Base-by-base conservation (phyloP, 2,329 filamentous ascomycete genomes). In the Sodiomyces alkalinus region DNA sequence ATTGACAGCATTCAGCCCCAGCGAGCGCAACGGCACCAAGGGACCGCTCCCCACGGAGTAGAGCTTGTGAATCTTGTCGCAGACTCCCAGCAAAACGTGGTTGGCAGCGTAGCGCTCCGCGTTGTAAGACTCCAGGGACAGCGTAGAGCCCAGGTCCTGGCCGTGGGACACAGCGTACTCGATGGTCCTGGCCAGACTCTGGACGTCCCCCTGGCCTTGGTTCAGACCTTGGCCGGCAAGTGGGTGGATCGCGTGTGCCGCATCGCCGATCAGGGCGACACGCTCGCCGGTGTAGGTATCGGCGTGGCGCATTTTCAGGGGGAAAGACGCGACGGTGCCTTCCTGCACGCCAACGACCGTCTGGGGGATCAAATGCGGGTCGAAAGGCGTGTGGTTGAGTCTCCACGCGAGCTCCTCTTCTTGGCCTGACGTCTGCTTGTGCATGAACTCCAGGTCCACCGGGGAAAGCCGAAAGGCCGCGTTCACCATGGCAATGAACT, bases 201-300 rank as follows among this genome's bases (percentile, higher is more conserved):
- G 75, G 1, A 90, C 80, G 47, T 98, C 90, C 12, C 74, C 85
- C 37, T 96, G 77, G 2, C 90, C 90, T 43, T 92, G 80, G 47
- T 98, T 98, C 10, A 98, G 63, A 1, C 90, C 90, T 52, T 96
- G 90, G 1, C 90, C 90, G 2, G 83, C 90, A 4, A 98, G 74
- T 0, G 90, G 90, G 50, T 98, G 90, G 39, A 93, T 75, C 2
- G 86, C 92, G 50, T 98, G 90, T 6, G 90, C 90, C 2, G 90
- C 90, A 40, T 98, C 90, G 35, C 90, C 90, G 19, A 98, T 73
- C 1, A 98, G 68, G 1, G 86, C 90, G 7, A 94, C 63, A n/a
- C 90, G 77, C 44, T 93, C 83, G 21, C 75, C 80, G 22, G 81
- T 80, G 48, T 98, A 98, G 2, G 81, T 83, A 45, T 92, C 81